Evolutionary conservation across 129 eudicot species (phyloP), one percentile per base, ranked within the genome.

Genomic region (Apium graveolens): DNA sequence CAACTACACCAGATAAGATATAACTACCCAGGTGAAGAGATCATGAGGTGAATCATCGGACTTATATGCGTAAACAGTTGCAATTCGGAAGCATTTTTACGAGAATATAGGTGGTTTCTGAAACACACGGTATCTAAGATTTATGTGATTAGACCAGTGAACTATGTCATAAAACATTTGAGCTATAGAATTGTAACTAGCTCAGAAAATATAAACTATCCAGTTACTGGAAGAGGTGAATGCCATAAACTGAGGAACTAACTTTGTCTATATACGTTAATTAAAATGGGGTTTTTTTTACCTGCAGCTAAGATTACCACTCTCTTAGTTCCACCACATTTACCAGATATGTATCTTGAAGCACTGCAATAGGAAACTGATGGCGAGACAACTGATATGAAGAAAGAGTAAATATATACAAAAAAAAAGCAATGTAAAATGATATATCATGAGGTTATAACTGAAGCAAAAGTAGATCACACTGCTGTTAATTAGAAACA

Each of bases 261-360:
- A 29, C 2, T 4, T 5, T 38, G 0, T 12, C 31, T 21, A 16
- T 41, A 39, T 12, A 8, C 5, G 24, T 31, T 43, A 27, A 24
- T 24, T 31, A 63, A 31, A 27, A 7, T 7, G 49, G 37, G 37
- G 26, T 24, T 0, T 7, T 27, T 27, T 34, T 43, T 87, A 90
- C 98, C 98, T 86, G 84, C 94, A 38, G 89, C 43, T 26, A 93
- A 82, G 80, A 88, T 76, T 45, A 73, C 86, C 44, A 83, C 44
- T 78, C 85, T 89, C 57, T 87, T 77, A 65, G 82, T 79, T 71
- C 89, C 87, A 76, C 91, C 90, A 84, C 93, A 89, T 84, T 68
- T 77, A 76, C 87, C 87, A 74, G 90, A 79, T 76, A 84, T 77
- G 82, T 84, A 85, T 70, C 65, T 74, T 57, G 89, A 80, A 80